Percentiles rank a stretch among this genome's conserved stretches.
Conservation (phyloP, 2,329 filamentous ascomycete genomes). For the Pestalotiopsis sp. region DNA sequence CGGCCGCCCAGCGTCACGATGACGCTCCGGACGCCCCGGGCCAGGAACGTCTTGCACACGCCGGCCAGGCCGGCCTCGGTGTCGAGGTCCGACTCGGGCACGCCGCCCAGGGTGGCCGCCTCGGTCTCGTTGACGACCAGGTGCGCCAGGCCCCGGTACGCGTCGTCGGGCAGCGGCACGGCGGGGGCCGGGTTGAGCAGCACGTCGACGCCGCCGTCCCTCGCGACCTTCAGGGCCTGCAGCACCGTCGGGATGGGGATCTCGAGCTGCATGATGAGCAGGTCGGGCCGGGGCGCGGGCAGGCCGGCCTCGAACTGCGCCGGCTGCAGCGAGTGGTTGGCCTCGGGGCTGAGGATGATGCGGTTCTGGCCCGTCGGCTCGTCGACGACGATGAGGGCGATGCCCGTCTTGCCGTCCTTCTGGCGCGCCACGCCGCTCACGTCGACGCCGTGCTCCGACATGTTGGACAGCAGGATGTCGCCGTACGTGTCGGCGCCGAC, state of each 20-base stretch:
- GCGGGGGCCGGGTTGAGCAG: conserved; percentile 87
- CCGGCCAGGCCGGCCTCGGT: conserved; percentile 43
- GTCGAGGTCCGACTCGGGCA: conserved; percentile 51
- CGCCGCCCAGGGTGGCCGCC: conserved; percentile 71
- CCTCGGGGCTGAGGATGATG: conserved; percentile 73
- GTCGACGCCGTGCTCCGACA: conserved; percentile 65
- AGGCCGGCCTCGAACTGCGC: conserved; percentile 34
- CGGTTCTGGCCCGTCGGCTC: conserved; percentile 73
- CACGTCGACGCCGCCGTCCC: conserved; percentile 56
- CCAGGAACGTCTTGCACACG: conserved; percentile 64
- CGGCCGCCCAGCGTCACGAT: conserved; percentile 83
- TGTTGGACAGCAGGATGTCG: conserved; percentile 56
- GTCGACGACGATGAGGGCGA: conserved; percentile 78
- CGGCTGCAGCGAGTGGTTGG: conserved; percentile 58
- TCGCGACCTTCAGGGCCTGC: conserved; percentile 57
- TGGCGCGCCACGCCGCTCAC: conserved; percentile 51
- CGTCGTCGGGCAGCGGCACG: conserved; percentile 64
- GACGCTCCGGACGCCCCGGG: conserved; percentile 72
- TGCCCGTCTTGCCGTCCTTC: conserved; percentile 59
- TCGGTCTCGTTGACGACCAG: conserved; percentile 92
- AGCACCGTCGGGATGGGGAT: conserved; percentile 70
- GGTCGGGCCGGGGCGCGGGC: conserved; percentile 49
- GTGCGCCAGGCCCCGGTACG: conserved; percentile 71
- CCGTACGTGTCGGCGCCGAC: conserved; percentile 73
- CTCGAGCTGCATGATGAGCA: conserved; percentile 79